Base-by-base conservation (phyloP, 2,329 filamentous ascomycete genomes). In the Sporothrix brasiliensis region DNA sequence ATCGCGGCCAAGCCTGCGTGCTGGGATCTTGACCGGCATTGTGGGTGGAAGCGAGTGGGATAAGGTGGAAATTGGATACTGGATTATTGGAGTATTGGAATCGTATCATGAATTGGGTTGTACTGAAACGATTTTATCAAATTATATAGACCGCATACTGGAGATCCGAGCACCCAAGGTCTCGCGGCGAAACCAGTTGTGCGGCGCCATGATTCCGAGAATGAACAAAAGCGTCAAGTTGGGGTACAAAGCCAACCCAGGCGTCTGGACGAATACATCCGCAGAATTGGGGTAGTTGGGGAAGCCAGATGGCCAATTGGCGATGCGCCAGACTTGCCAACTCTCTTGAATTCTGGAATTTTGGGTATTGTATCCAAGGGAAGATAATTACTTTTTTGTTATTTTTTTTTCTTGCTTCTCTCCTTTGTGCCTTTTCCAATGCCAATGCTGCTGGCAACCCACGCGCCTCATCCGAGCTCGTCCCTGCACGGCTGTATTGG, bases 1-100 rank as follows among this genome's bases (percentile, higher is more conserved):
- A 73, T 84, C 80, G 72, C 82, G 83, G 72, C 86, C 85, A 16
- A 88, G 79, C 47, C 80, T 81, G 68, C 80, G 81, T 39, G 80
- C 83, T 13, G 76, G 76, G 11, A 79, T 21, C 14, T 49, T 41
- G 3, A 27, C 71, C 1, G 73, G 68, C 70, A 72, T 73, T 16
- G 24, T 67, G 58, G 24, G 34, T 34, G 34, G 34, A 34, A 5
- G 34, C 34, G 34, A 14, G 34, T 41, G 34, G 56, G 41, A 47
- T 13, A 47, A 4, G 4, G 11, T 30, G 53, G 53, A 19, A 34
- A 27, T 27, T 11, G 30, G 54, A 39, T n/a, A 34, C 1, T 34
- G 34, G 34, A 34, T 34, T 34, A 53, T 24, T 50, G 16, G n/a
- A 5, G 2, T 30, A 30, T 30, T 2, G 49, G 19, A 21, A 19